Conservation (phyloP, 2,329 filamentous ascomycete species). For the Fusarium miscanthi region DNA sequence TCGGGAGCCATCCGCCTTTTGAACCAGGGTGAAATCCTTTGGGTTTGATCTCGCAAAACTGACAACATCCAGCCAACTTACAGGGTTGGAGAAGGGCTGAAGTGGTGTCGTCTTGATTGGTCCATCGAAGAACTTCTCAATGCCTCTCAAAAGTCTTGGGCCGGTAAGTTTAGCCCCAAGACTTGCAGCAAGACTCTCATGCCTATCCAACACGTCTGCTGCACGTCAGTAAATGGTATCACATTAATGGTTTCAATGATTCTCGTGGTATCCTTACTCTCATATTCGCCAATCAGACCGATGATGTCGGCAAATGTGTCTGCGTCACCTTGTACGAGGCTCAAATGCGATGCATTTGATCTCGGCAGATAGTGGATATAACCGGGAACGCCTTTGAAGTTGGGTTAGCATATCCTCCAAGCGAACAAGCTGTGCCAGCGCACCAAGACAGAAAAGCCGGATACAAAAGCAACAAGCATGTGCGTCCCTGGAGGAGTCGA, state of each 20-base stretch:
- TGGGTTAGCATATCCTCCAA: slow-evolving; percentile 39
- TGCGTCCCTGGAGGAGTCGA: slow-evolving; percentile 36
- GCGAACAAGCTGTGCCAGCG: slow-evolving; percentile 29
- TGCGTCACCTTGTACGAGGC: slow-evolving; percentile 63
- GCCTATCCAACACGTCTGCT: slow-evolving; percentile 79
- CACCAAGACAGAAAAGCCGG: slow-evolving; percentile 34
- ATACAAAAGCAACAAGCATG: slow-evolving; percentile 40
- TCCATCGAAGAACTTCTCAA: slow-evolving; percentile 87
- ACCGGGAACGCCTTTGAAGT: slow-evolving; percentile 35
- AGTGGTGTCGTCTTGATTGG: slow-evolving; percentile 68
- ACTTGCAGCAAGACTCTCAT: slow-evolving; percentile 88
- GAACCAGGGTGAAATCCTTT: slow-evolving; percentile 78
- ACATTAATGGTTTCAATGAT: background rate
- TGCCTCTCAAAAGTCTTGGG: slow-evolving; percentile 84
- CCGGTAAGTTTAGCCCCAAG: slow-evolving; percentile 85
- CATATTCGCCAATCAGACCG: slow-evolving; percentile 80
- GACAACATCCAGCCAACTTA: slow-evolving; percentile 88
- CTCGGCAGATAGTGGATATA: slow-evolving; percentile 67
- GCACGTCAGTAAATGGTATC: slow-evolving; percentile 30
- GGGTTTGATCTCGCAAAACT: slow-evolving; percentile 85
- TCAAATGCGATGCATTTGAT: slow-evolving; percentile 57
- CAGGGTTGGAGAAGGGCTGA: slow-evolving; percentile 69
- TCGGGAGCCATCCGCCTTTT: slow-evolving; percentile 73
- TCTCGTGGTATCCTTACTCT: slow-evolving; percentile 58
- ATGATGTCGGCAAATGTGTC: slow-evolving; percentile 81